Conservation (phyloP, 2,329 filamentous ascomycete genomes). For the Aspergillus spinulosporus region DNA sequence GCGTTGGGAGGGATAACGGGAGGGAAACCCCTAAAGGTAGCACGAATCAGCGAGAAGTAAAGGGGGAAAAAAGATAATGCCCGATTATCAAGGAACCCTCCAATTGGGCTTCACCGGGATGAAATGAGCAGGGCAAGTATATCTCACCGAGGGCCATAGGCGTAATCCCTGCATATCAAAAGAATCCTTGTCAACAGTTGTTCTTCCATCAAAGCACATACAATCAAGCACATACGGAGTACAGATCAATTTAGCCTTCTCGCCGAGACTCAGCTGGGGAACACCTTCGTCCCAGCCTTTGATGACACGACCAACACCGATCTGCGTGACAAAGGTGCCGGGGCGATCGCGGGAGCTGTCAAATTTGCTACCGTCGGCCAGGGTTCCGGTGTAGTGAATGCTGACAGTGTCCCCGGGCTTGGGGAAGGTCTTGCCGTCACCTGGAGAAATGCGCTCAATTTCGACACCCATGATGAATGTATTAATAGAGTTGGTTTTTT, state of each 20-base stretch:
- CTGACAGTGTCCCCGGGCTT: slow-evolving; percentile 69
- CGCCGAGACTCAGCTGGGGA: slow-evolving; percentile 79
- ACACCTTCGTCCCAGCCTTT: slow-evolving; percentile 88
- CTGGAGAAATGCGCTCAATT: slow-evolving; percentile 64
- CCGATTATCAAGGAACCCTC: background rate
- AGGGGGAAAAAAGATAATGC: background rate
- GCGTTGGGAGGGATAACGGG: slow-evolving; percentile 73
- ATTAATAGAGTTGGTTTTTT: background rate
- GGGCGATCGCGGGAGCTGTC: slow-evolving; percentile 75
- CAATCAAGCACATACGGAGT: slow-evolving; percentile 58
- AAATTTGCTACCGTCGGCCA: slow-evolving; percentile 66
- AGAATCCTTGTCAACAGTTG: slow-evolving; percentile 6
- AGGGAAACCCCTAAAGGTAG: slow-evolving; percentile 62
- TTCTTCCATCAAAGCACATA: background rate
- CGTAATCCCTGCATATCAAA: slow-evolving; percentile 35
- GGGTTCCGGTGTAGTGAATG: slow-evolving; percentile 89
- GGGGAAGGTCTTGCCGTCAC: slow-evolving; percentile 63
- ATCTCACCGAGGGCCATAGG: slow-evolving; percentile 36
- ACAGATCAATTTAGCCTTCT: slow-evolving; percentile 85
- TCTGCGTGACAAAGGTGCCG: slow-evolving; percentile 68
- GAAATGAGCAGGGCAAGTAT: background rate
- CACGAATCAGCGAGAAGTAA: slow-evolving; percentile 1
- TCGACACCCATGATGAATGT: slow-evolving; percentile 65
- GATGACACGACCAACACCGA: slow-evolving; percentile 85
- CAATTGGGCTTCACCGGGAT: background rate